phyloP scores from a whole-genome alignment of 805 yeast species.

The Debaryomyces tyrocola region DNA sequence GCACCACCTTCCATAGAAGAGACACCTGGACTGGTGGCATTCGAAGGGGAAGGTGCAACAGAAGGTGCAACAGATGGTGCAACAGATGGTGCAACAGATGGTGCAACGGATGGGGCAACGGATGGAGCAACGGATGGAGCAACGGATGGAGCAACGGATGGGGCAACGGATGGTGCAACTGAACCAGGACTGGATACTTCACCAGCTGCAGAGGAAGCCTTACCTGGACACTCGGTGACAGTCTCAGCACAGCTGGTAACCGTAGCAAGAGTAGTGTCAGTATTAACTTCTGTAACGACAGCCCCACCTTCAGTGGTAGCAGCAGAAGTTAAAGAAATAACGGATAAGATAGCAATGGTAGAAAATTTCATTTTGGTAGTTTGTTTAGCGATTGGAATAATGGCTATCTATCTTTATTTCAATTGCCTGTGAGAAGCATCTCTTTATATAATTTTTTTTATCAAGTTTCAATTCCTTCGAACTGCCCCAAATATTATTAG shows the following conservation, averaged over 20 bases:
- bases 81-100: not conserved
- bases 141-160: not conserved
- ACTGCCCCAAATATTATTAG: not conserved
- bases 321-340: conserved; percentile 1
- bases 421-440: not conserved
- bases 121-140: not conserved
- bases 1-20: conserved; percentile 8
- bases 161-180: too few relatives aligned
- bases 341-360: conserved; percentile 3
- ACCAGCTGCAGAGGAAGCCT: not conserved
- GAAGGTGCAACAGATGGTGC: not conserved
- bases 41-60: conserved; percentile 1
- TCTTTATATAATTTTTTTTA: not conserved
- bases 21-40: conserved; percentile 6
- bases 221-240: conserved; percentile 1
- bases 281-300: not conserved
- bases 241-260: conserved; percentile 1
- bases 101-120: not conserved
- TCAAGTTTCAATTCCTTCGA: not conserved
- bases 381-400: not conserved
- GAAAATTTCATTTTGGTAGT: conserved; percentile 6
- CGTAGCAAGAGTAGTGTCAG: conserved; percentile 3
- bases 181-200: conserved; percentile 1
- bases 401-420: too few relatives aligned
- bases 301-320: not conserved